Percentiles rank a stretch among this genome's conserved stretches.
Conservation (phyloP, 768 basidiomycete species). For the Lentinula detonsa region DNA sequence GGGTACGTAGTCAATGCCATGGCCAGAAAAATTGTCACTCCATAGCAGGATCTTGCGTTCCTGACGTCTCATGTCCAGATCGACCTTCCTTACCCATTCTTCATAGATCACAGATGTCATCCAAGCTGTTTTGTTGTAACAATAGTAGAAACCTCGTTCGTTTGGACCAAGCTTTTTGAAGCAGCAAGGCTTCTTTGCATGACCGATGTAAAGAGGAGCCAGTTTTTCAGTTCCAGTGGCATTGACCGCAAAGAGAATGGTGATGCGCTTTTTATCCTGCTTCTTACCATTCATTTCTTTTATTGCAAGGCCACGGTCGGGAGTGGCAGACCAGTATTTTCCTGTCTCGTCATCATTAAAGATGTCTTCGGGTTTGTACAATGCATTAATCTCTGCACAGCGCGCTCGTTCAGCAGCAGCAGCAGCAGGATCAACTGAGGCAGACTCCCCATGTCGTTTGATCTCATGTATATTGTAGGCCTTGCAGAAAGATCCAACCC, state of each 20-base stretch:
- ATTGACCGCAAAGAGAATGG: slow-evolving; percentile 5
- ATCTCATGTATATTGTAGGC: too few relatives aligned
- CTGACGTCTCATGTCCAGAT: too few relatives aligned
- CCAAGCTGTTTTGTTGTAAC: slow-evolving; percentile 31
- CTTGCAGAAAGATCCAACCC: too few relatives aligned
- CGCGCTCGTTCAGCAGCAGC: too few relatives aligned
- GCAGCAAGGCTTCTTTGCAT: slow-evolving; percentile 19
- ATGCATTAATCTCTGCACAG: neutral
- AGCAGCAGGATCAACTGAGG: too few relatives aligned
- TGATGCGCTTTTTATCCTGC: slow-evolving; percentile 11
- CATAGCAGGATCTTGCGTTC: too few relatives aligned
- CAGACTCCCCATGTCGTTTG: too few relatives aligned
- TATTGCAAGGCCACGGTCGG: slow-evolving; percentile 15
- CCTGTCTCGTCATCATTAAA: neutral
- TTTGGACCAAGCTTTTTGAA: slow-evolving; percentile 20
- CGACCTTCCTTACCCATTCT: too few relatives aligned
- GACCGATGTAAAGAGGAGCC: slow-evolving; percentile 20
- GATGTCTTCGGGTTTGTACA: neutral
- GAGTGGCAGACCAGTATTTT: neutral
- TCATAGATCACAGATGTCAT: slow-evolving; percentile 11
- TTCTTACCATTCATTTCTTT: slow-evolving; percentile 16
- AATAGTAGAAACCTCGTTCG: slow-evolving; percentile 27
- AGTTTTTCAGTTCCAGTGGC: neutral
- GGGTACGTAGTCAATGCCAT: too few relatives aligned
- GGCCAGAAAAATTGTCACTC: too few relatives aligned